These are phyloP conservation scores for Suillus spraguei DNA, from an alignment of 768 basidiomycete species.

Conservation along the genomic window DNA sequence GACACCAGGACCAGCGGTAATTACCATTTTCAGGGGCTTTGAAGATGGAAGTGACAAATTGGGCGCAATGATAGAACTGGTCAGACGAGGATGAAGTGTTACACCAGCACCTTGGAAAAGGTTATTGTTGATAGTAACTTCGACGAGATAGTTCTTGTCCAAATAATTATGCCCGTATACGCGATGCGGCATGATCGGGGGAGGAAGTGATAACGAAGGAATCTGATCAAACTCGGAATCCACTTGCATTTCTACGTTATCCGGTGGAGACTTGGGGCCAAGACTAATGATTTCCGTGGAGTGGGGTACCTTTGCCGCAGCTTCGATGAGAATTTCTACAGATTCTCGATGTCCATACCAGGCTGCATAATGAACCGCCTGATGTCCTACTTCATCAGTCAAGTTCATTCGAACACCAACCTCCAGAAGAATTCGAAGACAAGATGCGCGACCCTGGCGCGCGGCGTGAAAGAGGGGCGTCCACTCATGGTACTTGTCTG, in stretches of 20 bases:
- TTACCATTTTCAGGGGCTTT: constrained; percentile 86
- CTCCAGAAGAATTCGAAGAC: constrained; percentile 75
- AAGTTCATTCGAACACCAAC: constrained; percentile 78
- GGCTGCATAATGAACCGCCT: constrained; percentile 90
- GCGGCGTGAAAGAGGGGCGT: constrained; percentile 96
- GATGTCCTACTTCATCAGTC: constrained; percentile 82
- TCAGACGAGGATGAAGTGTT: constrained; percentile 73
- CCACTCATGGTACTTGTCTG: constrained; percentile 98
- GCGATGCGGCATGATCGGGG: constrained; percentile 97
- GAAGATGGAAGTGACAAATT: constrained; percentile 72
- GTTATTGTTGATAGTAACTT: constrained; percentile 73
- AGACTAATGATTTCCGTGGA: constrained; percentile 20
- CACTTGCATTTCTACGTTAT: constrained; percentile 36
- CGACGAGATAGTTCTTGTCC: constrained; percentile 82
- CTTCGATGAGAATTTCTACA: constrained; percentile 59
- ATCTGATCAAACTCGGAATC: constrained; percentile 89
- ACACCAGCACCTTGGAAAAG: constrained; percentile 47
- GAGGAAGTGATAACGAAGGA: constrained; percentile 92
- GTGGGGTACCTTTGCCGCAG: constrained; percentile 25
- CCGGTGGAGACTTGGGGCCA: constrained; percentile 18
- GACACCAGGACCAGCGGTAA: constrained; percentile 85
- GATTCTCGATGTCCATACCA: constrained; percentile 90
- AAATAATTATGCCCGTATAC: constrained; percentile 97
- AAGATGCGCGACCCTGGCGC: constrained; percentile 76
- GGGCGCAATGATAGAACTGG: constrained; percentile 67